Evolutionary conservation across 306 rosid species (phyloP), one percentile per base, ranked within the genome.

Genomic region (Chamaecrista fasciculata): DNA sequence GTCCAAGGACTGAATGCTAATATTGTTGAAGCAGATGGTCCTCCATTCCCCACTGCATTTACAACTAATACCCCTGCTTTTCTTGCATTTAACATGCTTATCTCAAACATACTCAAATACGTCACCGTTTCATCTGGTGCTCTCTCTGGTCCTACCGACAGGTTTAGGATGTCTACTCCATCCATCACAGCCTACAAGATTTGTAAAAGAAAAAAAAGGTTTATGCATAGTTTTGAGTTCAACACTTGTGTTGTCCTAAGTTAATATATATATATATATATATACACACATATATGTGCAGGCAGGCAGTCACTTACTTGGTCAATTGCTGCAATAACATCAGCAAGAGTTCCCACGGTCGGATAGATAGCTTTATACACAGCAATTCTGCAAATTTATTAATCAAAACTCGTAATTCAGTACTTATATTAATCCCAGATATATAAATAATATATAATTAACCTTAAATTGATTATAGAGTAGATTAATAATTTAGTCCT

Each of bases 301-400:
- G 8, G 43, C 1, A 37, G 0, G 15, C 4, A 58, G 10, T 2
- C 3, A 33, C 83, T 80, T 83, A 94, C 97, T 11, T 81, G 83
- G 76, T 94, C 97, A 3, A 94, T 86, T 19, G 97, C 97, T 51
- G 95, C 83, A 78, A 90, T 49, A 24, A 85, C 89, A 78, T 94
- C 98, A 14, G 92, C 67, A 16, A 84, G 25, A 61, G 89, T 91
- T 65, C 80, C 87, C 34, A 78, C 86, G 0, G 89, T 81, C 60
- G 97, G 92, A 83, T 84, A 94, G 34, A 84, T 74, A 67, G 97
- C 97, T 71, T 94, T 94, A 67, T 94, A 91, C 15, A 90, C 84
- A 19, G 92, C 92, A 79, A 91, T 91, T 84, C 97, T 93, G 88
- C 49, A n/a, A n/a, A n/a, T n/a, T n/a, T n/a, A n/a, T n/a, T n/a